Evolutionary conservation across 1,139 yeast species (phyloP).

Genomic region (Sugiyamaella pinicola): DNA sequence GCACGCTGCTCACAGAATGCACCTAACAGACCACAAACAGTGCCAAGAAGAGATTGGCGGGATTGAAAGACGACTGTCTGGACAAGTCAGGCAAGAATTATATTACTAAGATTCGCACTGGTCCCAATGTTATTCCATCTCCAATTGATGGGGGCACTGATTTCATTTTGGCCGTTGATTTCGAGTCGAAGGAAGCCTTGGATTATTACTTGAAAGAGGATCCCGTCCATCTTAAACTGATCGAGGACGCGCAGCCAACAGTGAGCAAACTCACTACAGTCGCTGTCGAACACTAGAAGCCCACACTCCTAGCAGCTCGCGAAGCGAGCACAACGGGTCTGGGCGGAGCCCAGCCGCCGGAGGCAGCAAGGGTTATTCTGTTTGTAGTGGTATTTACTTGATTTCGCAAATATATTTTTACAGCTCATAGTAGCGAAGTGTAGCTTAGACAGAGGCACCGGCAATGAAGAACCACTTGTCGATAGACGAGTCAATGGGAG

Average conservation of each 20-base stretch:
- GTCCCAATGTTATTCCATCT: conserved; percentile 15
- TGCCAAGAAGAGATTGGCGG: not conserved
- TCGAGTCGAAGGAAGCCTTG: conserved; percentile 6
- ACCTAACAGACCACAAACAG: conserved; percentile 5
- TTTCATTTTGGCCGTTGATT: conserved; percentile 14
- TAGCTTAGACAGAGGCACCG: conserved; percentile 63
- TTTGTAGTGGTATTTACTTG: not conserved
- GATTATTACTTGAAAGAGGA: conserved; percentile 15
- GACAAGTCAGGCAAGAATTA: conserved; percentile 10
- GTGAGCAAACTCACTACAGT: conserved; percentile 8
- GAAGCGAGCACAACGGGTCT: not conserved
- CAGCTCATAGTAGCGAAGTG: not conserved
- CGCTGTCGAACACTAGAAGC: conserved; percentile 9
- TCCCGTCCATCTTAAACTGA: conserved; percentile 10
- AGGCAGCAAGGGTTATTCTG: not conserved
- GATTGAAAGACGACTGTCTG: conserved; percentile 11
- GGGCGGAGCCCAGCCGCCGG: not conserved
- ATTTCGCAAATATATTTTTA: too few species aligned
- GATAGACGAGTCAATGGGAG: conserved; percentile 93
- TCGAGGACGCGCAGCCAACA: not conserved
- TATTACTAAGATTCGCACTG: conserved; percentile 14
- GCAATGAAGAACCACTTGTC: conserved; percentile 99
- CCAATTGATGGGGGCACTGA: conserved; percentile 17
- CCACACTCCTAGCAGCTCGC: not conserved
- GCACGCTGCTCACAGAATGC: too few species aligned